A percentile compares a stretch with the other conserved stretches of the same genome.
Evolutionary conservation across 148 eudicot genomes (phyloP).

Genomic region (Rhododendron simsii): DNA sequence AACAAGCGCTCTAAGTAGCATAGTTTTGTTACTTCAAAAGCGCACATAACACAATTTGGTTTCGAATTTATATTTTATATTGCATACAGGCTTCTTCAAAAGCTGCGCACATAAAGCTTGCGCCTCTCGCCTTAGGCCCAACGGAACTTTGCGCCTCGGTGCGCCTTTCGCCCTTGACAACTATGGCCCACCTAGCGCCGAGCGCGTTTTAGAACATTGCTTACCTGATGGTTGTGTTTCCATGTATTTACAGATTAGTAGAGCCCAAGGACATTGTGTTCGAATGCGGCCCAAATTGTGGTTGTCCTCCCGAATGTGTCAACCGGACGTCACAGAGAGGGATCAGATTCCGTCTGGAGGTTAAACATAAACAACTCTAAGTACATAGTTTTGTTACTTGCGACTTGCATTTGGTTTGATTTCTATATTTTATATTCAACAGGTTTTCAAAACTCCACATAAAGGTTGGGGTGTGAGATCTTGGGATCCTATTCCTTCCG

Average conservation of each 20-base stretch:
- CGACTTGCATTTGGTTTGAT: background rate
- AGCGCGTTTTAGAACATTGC: too few relatives aligned
- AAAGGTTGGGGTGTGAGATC: slow-evolving; percentile 93
- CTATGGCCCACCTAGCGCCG: too few relatives aligned
- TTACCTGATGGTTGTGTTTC: background rate
- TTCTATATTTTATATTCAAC: background rate
- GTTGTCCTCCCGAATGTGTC: slow-evolving; percentile 70
- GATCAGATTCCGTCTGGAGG: slow-evolving; percentile 74
- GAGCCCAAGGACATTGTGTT: slow-evolving; percentile 87
- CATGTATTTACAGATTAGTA: slow-evolving; percentile 45
- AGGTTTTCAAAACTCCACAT: slow-evolving; percentile 80
- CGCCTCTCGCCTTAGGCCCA: too few relatives aligned
- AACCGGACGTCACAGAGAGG: slow-evolving; percentile 76
- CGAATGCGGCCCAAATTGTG: slow-evolving; percentile 89
- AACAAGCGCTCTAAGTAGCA: too few relatives aligned
- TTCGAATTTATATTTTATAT: too few relatives aligned
- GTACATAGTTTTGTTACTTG: background rate
- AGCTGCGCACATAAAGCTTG: too few relatives aligned
- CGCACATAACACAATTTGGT: too few relatives aligned
- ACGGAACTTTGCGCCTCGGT: too few relatives aligned
- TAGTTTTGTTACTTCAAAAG: too few relatives aligned
- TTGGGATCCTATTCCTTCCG: slow-evolving; percentile 75
- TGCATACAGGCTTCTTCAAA: too few relatives aligned
- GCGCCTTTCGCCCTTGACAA: too few relatives aligned
- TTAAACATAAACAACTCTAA: background rate